Evolutionary conservation across 208 protist genomes (phyloP), one percentile per base, ranked within the genome.

Genomic region (Borovskyia barvae): DNA sequence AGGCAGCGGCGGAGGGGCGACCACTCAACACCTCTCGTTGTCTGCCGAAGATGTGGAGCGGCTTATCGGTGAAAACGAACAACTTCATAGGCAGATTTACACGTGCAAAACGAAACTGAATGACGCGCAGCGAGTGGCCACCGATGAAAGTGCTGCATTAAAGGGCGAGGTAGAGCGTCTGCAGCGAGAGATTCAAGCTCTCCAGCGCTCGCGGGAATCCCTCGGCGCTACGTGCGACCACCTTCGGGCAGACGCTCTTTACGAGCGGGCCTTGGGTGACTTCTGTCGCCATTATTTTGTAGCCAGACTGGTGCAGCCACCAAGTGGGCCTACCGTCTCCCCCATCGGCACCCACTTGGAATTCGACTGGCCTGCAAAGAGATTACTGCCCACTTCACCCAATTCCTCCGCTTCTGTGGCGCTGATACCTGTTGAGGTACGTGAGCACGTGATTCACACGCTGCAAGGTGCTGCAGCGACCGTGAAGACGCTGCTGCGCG

Each of bases 11-110:
- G 36, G 36, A 25, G 47, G 36, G 15, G 30, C 36, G 1, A 19
- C 17, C 19, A 15, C 7, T 7, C 2, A 30, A n/a, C 15, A 68
- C 12, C 57, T 90, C 11, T 29, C 46, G 2, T 40, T 90, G 8
- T 79, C 66, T 12, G 43, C 66, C 9, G 80, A 83, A 40, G 86
- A 90, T 46, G 75, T 86, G 22, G 83, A 90, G 60, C 73, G 80
- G 20, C 42, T 93, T 12, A 58, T 93, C 4, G 32, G 42, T 12
- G 78, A 91, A 40, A 93, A 93, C 48, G 75, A 93, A 47, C 50
- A 59, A 41, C 62, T 93, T 43, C 83, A 89, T 47, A 82, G 82
- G 30, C 72, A 89, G 50, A 62, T 78, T 25, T 93, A 80, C 57
- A 70, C 72, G 5, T 26, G 74, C 41, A 74, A 80, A 47, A 85